phyloP scores from a whole-genome alignment of 108 stramenopile species.

The Fragilaria crotonensis region DNA sequence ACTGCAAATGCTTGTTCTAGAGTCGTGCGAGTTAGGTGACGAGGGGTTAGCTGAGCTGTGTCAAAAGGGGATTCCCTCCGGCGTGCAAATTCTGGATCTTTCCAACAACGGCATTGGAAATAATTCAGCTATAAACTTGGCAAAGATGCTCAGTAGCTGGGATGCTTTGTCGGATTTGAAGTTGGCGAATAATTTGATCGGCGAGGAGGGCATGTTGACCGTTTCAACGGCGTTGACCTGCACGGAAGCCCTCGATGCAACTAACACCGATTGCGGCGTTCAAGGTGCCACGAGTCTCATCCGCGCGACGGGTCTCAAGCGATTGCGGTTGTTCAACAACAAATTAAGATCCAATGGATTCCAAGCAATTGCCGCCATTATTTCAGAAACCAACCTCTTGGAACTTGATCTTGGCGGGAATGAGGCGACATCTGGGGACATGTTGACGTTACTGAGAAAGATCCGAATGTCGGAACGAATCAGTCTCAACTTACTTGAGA shows the following conservation, averaged over 20 bases:
- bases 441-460: slow-evolving; percentile 37
- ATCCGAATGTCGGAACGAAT: slow-evolving; percentile 5
- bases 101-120: slow-evolving; percentile 35
- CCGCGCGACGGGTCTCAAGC: slow-evolving; percentile 17
- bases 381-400: slow-evolving; percentile 50
- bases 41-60: slow-evolving; percentile 5
- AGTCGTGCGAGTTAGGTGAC: slow-evolving; percentile 6
- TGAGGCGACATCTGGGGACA: slow-evolving; percentile 36
- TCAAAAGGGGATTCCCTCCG: neutral
- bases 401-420: slow-evolving; percentile 72
- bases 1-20: no score
- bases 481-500: slow-evolving; percentile 19
- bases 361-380: slow-evolving; percentile 20
- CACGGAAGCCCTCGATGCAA: slow-evolving; percentile 34
- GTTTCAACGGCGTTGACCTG: neutral
- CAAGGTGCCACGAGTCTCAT: slow-evolving; percentile 40
- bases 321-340: slow-evolving; percentile 61
- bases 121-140: slow-evolving; percentile 19
- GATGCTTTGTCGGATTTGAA: slow-evolving; percentile 31
- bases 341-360: slow-evolving; percentile 50
- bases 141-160: slow-evolving; percentile 17
- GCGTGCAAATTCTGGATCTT: slow-evolving; percentile 32
- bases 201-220: slow-evolving; percentile 21
- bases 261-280: slow-evolving; percentile 45
- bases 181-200: slow-evolving; percentile 31